phyloP scores from a whole-genome alignment of 202 grass and related monocot genomes.

The Setaria italica region DNA sequence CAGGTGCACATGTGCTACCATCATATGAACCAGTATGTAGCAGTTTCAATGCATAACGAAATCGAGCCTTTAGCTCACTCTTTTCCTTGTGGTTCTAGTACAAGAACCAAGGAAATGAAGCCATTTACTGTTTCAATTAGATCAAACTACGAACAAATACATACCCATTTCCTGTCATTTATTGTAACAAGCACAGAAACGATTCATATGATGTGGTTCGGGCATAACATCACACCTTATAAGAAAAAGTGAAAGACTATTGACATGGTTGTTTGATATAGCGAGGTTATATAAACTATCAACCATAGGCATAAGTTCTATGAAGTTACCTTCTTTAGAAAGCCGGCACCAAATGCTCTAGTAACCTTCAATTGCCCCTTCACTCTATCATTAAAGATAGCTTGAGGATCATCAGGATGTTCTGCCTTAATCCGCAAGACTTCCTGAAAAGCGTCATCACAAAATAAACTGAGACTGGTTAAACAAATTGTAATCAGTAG shows the following conservation, averaged over 20 bases:
- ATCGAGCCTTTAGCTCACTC: not conserved
- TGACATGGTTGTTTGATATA: slow-evolving; percentile 7
- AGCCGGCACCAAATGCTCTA: slow-evolving; percentile 89
- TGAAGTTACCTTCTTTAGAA: slow-evolving; percentile 84
- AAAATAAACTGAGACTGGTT: slow-evolving; percentile 13
- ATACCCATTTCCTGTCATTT: not conserved
- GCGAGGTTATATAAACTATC: slow-evolving; percentile 5
- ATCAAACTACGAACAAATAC: slow-evolving; percentile 9
- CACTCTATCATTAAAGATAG: slow-evolving; percentile 87
- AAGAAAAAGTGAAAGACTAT: slow-evolving; percentile 6
- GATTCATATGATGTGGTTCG: slow-evolving; percentile 6
- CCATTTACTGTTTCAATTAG: not conserved
- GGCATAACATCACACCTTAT: slow-evolving; percentile 9
- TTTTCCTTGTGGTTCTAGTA: slow-evolving; percentile 3
- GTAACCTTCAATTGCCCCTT: slow-evolving; percentile 94
- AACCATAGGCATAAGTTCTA: slow-evolving; percentile 1
- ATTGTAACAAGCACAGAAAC: not conserved
- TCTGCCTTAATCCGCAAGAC: slow-evolving; percentile 82
- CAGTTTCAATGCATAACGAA: slow-evolving; percentile 6
- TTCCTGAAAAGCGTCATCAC: slow-evolving; percentile 60
- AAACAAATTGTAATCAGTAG: slow-evolving; percentile 20
- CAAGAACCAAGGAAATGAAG: slow-evolving; percentile 21
- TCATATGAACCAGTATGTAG: slow-evolving; percentile 21
- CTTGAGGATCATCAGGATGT: slow-evolving; percentile 83
- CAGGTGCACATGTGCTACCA: not conserved